Percentiles rank a stretch among this genome's conserved stretches.
These are phyloP conservation scores for Hypoxylon sp. DNA, from an alignment of 2,329 filamentous ascomycete genomes.

Conservation along the genomic window DNA sequence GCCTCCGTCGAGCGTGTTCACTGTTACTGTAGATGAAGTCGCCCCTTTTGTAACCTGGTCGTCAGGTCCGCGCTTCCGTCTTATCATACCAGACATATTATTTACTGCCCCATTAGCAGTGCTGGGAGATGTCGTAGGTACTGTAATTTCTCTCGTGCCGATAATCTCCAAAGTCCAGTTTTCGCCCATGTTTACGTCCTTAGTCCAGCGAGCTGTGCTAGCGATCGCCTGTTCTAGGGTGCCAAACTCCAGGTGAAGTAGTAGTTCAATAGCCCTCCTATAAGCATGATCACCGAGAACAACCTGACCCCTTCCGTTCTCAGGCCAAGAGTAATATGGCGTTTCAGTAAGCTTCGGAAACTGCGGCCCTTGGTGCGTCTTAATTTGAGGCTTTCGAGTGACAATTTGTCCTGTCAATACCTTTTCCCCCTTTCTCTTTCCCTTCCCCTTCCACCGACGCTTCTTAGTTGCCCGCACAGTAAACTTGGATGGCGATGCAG, in stretches of 20 bases:
- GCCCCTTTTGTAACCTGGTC: constrained; percentile 22
- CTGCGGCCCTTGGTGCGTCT: constrained; percentile 69
- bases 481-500: constrained; percentile 54
- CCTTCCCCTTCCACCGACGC: constrained; percentile 58
- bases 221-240: constrained; percentile 72
- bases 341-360: constrained; percentile 68
- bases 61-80: constrained; percentile 59
- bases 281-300: constrained; percentile 76
- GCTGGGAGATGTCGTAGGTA: constrained; percentile 27
- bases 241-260: constrained; percentile 82
- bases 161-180: constrained; percentile 67
- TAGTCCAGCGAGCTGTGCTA: constrained; percentile 79
- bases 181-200: constrained; percentile 72
- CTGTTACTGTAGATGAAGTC: constrained; percentile 30
- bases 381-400: constrained; percentile 75
- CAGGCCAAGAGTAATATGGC: constrained; percentile 76
- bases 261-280: constrained; percentile 76
- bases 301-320: constrained; percentile 72
- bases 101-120: constrained; percentile 55
- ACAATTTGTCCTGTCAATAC: constrained; percentile 72
- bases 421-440: constrained; percentile 65
- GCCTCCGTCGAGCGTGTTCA: constrained; percentile 57
- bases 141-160: constrained; percentile 59
- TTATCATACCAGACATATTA: constrained; percentile 66
- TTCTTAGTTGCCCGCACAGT: constrained; percentile 41